A percentile compares a stretch with the other conserved stretches of the same genome.
phyloP scores from a whole-genome alignment of 805 yeast genomes.

The Ogataea zsoltii region DNA sequence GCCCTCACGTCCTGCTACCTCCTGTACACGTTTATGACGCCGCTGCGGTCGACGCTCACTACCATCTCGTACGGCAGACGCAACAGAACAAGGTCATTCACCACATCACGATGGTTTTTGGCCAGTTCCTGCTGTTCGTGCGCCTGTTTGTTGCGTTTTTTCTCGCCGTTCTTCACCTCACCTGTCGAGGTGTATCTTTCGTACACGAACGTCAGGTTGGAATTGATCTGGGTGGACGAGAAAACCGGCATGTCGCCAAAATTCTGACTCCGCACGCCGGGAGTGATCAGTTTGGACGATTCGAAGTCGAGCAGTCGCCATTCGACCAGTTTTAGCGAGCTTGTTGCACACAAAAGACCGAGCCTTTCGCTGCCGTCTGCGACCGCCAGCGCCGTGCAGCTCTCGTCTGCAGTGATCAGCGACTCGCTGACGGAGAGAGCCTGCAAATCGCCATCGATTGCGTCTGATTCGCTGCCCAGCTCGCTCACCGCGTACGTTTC shows the following conservation, averaged over 20 bases:
- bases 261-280: constrained; percentile 12
- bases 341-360: constrained; percentile 20
- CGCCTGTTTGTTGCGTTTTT: constrained; percentile 6
- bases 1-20: too few relatives aligned
- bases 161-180: constrained; percentile 2
- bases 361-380: constrained; percentile 12
- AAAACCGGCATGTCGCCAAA: constrained; percentile 18
- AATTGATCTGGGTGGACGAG: constrained; percentile 37
- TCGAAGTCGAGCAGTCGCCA: constrained; percentile 40
- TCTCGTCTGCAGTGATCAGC: constrained; percentile 19
- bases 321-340: constrained; percentile 28
- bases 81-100: constrained; percentile 49
- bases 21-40: constrained; percentile 60
- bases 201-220: constrained; percentile 41
- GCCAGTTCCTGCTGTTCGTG: constrained; percentile 44
- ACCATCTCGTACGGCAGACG: constrained; percentile 58
- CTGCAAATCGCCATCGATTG: constrained; percentile 23
- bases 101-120: constrained; percentile 50
- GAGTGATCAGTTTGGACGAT: constrained; percentile 36
- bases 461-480: constrained; percentile 22
- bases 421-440: constrained; percentile 16
- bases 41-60: constrained; percentile 66
- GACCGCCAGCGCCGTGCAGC: constrained; percentile 27
- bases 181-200: constrained; percentile 34
- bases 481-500: constrained; percentile 30